phyloP scores from a whole-genome alignment of 2,329 filamentous ascomycete species.

The Colletotrichum paranaense region DNA sequence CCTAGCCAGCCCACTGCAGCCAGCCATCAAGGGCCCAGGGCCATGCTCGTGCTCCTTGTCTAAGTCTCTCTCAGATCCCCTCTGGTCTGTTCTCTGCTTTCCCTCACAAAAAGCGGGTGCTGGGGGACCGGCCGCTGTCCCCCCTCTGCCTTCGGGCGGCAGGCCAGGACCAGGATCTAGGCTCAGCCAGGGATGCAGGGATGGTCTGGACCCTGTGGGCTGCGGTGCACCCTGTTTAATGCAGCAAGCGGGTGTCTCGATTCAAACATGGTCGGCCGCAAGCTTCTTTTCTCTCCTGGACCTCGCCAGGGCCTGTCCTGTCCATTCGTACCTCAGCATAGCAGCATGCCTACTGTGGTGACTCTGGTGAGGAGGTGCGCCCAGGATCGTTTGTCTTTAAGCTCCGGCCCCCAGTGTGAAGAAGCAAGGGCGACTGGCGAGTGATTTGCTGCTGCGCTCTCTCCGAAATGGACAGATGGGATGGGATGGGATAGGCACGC shows the following conservation, averaged over 20 bases:
- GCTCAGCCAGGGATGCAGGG: constrained; percentile 26
- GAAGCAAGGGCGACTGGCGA: background rate
- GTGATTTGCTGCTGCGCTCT: background rate
- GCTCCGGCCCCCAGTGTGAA: constrained; percentile 8
- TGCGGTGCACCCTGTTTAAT: constrained; percentile 17
- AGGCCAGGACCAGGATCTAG: constrained; percentile 22
- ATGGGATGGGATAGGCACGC: background rate
- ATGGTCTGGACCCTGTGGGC: constrained; percentile 28
- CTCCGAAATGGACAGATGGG: constrained; percentile 10
- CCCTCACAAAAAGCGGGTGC: constrained; percentile 6
- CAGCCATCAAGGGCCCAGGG: background rate
- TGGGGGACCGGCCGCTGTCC: background rate
- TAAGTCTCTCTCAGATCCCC: background rate
- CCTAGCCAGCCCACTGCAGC: background rate
- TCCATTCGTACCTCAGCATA: too few species aligned
- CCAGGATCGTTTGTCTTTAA: constrained; percentile 12
- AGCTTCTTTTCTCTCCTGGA: constrained; percentile 3
- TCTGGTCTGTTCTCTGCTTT: background rate
- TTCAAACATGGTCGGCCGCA: constrained; percentile 26
- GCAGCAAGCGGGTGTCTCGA: background rate
- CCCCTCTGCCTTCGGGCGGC: constrained; percentile 5
- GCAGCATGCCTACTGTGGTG: too few species aligned
- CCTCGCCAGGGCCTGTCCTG: background rate
- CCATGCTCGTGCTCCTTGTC: background rate
- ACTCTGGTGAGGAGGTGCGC: background rate